Evolutionary conservation across 495 filamentous ascomycete genomes (phyloP).

Genomic region (Penicillium paxilli): DNA sequence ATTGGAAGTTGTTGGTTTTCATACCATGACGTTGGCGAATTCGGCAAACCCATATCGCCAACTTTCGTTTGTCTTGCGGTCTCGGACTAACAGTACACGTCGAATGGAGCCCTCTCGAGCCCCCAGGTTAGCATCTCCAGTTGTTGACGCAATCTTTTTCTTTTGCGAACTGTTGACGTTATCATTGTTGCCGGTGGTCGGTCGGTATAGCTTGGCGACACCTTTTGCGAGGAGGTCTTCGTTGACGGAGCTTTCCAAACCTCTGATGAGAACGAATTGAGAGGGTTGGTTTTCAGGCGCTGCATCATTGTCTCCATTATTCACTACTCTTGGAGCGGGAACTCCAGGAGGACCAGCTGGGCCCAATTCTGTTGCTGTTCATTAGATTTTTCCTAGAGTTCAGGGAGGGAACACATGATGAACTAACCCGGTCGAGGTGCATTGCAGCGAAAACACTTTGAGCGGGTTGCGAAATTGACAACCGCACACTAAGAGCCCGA

Average conservation of each 20-base stretch:
- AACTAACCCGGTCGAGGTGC: constrained; percentile 66
- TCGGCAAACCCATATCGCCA: constrained; percentile 91
- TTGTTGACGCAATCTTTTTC: constrained; percentile 75
- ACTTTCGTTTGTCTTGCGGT: constrained; percentile 71
- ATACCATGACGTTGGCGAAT: constrained; percentile 65
- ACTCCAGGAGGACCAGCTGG: constrained; percentile 31
- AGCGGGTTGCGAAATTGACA: constrained; percentile 68
- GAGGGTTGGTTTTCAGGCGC: constrained; percentile 72
- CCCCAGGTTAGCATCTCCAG: constrained; percentile 69
- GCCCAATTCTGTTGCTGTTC: constrained; percentile 18
- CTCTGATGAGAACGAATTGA: constrained; percentile 78
- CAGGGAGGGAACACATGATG: not conserved
- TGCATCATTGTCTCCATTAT: constrained; percentile 79
- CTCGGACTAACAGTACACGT: constrained; percentile 77
- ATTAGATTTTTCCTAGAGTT: constrained; percentile 17
- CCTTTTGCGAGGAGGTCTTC: constrained; percentile 80
- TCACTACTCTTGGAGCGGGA: constrained; percentile 43
- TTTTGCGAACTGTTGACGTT: constrained; percentile 30
- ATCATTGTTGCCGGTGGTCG: constrained; percentile 26
- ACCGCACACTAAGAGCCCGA: constrained; percentile 59
- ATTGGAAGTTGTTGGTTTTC: not conserved
- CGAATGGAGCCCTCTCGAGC: constrained; percentile 74
- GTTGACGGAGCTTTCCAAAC: constrained; percentile 69
- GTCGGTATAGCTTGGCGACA: constrained; percentile 74
- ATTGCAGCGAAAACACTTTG: constrained; percentile 74